Base-by-base conservation (phyloP, 2,329 filamentous ascomycete genomes). In the Diplodia corticola region DNA sequence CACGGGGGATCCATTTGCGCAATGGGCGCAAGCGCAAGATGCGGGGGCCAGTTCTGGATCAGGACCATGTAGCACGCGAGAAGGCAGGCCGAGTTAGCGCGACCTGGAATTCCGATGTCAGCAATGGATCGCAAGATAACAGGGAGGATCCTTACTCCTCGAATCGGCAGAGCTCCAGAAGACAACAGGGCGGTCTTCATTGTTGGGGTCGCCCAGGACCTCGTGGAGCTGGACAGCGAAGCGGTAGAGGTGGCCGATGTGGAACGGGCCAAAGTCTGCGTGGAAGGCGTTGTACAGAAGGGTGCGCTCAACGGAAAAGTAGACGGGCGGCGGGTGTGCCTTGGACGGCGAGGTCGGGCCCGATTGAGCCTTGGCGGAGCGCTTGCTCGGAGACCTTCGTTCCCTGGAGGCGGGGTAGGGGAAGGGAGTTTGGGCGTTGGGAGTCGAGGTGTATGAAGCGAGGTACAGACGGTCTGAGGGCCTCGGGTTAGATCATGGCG, bases 31-130 rank as follows among this genome's bases (percentile, higher is more conserved):
- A 99, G 86, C 37, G 95, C 95, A 73, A 98, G 83, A 82, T 99
- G 95, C 63, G 95, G 95, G 54, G 95, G 92, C 95, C 95, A 99
- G 49, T 91, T 92, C 81, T 99, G 95, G 72, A 99, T 97, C 70
- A 99, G 82, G 50, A 99, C 93, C 93, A 99, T 98, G 82, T 99
- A 99, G 82, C 93, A 97, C 64, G 95, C 94, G 53, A 99, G 87
- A 74, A 99, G 86, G 77, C 93, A 97, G 30, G 95, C 93, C 55
- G 95, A 93, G 79, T 99, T 99, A 70, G 91, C 91, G 76, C 95
- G 90, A 77, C 90, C 91, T 93, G 67, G 26, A 7, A 40, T 46
- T 46, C 24, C 3, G 67, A 26, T 35, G 24, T 37, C n/a, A 17
- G 64, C n/a, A 40, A 13, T 26, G 40, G 15, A 37, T 22, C 37